Conservation (phyloP, 768 basidiomycete genomes). For the Daedaleopsis sinensis region DNA sequence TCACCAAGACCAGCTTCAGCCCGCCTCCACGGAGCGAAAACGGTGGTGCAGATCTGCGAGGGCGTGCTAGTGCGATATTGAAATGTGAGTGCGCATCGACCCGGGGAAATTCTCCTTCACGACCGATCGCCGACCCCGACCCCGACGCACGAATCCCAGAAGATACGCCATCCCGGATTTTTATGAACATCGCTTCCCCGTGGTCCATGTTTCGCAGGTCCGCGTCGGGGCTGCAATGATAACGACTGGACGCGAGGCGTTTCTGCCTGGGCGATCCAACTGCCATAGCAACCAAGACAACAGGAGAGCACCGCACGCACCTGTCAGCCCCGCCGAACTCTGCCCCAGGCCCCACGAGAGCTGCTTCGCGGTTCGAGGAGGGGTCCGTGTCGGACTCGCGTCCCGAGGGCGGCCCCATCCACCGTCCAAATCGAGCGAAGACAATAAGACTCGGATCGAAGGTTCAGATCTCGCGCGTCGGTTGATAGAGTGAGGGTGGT, state of each 20-base stretch:
- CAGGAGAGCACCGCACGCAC: background rate
- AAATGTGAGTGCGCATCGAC: background rate
- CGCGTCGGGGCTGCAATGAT: background rate
- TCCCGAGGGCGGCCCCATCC: background rate
- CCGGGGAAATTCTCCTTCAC: background rate
- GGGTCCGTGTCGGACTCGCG: background rate
- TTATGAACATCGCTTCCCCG: background rate
- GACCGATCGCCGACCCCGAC: background rate
- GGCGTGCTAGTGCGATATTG: background rate
- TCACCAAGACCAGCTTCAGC: too few relatives aligned
- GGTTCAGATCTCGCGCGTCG: background rate
- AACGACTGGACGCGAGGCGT: background rate
- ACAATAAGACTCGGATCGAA: constrained; percentile 1
- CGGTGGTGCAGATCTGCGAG: too few relatives aligned
- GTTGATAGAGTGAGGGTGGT: background rate
- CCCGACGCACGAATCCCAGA: too few relatives aligned
- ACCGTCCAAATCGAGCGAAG: constrained; percentile 7
- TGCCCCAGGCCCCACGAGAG: too few relatives aligned
- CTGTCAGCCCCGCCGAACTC: too few relatives aligned
- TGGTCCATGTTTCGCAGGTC: background rate
- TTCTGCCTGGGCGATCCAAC: background rate
- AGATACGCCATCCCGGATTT: too few relatives aligned
- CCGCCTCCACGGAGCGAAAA: too few relatives aligned
- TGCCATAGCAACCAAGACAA: constrained; percentile 3
- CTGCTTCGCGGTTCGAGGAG: too few relatives aligned